Evolutionary conservation across 139 green algal species (phyloP).

Genomic region (Closterium sp.): DNA sequence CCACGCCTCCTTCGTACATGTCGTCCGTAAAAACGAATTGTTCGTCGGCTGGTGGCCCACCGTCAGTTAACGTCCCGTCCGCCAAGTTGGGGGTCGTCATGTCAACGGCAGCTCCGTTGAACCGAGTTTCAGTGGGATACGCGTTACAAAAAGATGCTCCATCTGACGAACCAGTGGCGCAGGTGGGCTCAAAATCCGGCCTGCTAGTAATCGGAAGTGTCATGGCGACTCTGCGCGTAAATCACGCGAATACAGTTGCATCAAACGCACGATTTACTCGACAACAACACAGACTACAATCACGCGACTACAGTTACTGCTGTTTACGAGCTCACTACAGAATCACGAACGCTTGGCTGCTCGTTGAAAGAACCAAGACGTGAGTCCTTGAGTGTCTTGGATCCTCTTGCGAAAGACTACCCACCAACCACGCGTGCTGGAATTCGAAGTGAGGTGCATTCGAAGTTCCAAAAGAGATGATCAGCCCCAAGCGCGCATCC

Average conservation of each 20-base stretch:
- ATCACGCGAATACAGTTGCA: not conserved
- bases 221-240: not conserved
- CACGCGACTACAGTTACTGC: too few relatives aligned
- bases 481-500: not conserved
- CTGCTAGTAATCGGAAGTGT: not conserved
- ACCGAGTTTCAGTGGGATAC: not conserved
- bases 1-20: not conserved
- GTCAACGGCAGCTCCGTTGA: not conserved
- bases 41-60: not conserved
- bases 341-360: too few relatives aligned
- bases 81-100: not conserved
- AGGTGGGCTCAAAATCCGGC: not conserved
- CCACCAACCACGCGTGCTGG: not conserved
- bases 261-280: not conserved
- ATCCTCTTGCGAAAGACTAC: too few relatives aligned
- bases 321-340: too few relatives aligned
- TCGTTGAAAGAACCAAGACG: not conserved
- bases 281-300: not conserved
- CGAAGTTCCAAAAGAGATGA: not conserved
- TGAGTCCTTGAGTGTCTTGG: too few relatives aligned
- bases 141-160: not conserved
- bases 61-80: not conserved
- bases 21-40: not conserved
- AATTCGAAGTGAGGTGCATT: not conserved
- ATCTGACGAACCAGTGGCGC: not conserved